Evolutionary conservation across 768 basidiomycete genomes (phyloP).

Genomic region (Leccinum variicolor): DNA sequence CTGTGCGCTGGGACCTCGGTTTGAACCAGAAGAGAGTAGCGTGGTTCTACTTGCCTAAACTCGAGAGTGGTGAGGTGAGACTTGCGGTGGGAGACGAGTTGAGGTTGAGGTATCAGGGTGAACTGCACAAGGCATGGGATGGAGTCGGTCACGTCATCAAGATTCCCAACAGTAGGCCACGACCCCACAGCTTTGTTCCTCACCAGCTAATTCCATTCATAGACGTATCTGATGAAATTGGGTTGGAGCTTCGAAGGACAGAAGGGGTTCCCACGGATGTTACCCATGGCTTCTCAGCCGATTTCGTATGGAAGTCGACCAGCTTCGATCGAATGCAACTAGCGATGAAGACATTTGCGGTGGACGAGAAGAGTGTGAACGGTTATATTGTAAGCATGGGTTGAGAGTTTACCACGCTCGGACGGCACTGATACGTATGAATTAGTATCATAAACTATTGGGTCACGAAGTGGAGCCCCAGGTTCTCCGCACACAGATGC

Average conservation of each 20-base stretch:
- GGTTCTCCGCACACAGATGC: slow-evolving; percentile 87
- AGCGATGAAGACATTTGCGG: slow-evolving; percentile 99
- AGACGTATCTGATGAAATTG: slow-evolving; percentile 99
- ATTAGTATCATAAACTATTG: slow-evolving; percentile 94
- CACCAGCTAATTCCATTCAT: slow-evolving; percentile 8
- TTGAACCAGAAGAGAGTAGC: slow-evolving; percentile 99
- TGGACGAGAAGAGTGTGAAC: slow-evolving; percentile 98
- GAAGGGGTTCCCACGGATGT: slow-evolving; percentile 94
- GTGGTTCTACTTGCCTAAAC: slow-evolving; percentile 94
- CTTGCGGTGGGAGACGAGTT: slow-evolving; percentile 96
- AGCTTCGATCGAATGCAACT: slow-evolving; percentile 99
- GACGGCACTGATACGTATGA: slow-evolving; percentile 1
- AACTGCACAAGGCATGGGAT: slow-evolving; percentile 92
- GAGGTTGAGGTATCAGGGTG: slow-evolving; percentile 83
- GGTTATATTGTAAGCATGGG: slow-evolving; percentile 85
- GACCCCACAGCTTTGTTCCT: background rate
- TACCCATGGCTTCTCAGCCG: slow-evolving; percentile 94
- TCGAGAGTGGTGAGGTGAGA: slow-evolving; percentile 97
- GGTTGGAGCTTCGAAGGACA: slow-evolving; percentile 81
- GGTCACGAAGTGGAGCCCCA: slow-evolving; percentile 98
- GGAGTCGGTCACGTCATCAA: slow-evolving; percentile 98
- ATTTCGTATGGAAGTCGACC: slow-evolving; percentile 99
- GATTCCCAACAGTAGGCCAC: slow-evolving; percentile 89
- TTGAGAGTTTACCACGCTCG: background rate
- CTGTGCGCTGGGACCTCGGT: slow-evolving; percentile 95